Evolutionary conservation across 805 yeast species (phyloP).

Genomic region (Myxozyma vanderwaltii): DNA sequence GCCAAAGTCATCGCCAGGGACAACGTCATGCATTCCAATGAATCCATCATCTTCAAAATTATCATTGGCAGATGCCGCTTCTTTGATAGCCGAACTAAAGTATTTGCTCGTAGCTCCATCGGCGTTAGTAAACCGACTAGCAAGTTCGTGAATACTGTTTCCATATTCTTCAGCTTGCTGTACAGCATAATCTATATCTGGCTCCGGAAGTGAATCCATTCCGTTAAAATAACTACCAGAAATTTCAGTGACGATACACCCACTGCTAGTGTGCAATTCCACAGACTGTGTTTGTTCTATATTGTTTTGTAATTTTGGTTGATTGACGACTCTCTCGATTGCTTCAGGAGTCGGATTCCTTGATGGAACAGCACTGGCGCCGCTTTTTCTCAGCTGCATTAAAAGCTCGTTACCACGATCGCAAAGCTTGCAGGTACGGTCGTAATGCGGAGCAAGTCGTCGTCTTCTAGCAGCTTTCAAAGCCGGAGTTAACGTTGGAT

Average conservation of each 20-base stretch:
- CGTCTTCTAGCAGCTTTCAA: conserved; percentile 11
- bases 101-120: conserved; percentile 1
- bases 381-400: not conserved
- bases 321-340: not conserved
- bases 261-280: too few species aligned
- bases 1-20: not conserved
- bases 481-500: conserved; percentile 2
- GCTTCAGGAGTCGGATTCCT: not conserved
- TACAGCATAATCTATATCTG: not conserved
- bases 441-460: conserved; percentile 14
- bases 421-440: conserved; percentile 14
- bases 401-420: conserved; percentile 6
- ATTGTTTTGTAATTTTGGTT: not conserved
- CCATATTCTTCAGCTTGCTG: not conserved
- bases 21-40: conserved; percentile 1
- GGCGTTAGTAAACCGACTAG: not conserved
- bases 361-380: not conserved
- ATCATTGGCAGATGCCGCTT: not conserved
- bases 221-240: not conserved
- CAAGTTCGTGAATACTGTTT: not conserved
- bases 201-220: conserved; percentile 4
- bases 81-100: not conserved
- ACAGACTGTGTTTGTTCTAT: not conserved
- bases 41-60: conserved; percentile 4
- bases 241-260: not conserved